Conservation (phyloP, 768 basidiomycete species). For the Favolaschia claudopus region DNA sequence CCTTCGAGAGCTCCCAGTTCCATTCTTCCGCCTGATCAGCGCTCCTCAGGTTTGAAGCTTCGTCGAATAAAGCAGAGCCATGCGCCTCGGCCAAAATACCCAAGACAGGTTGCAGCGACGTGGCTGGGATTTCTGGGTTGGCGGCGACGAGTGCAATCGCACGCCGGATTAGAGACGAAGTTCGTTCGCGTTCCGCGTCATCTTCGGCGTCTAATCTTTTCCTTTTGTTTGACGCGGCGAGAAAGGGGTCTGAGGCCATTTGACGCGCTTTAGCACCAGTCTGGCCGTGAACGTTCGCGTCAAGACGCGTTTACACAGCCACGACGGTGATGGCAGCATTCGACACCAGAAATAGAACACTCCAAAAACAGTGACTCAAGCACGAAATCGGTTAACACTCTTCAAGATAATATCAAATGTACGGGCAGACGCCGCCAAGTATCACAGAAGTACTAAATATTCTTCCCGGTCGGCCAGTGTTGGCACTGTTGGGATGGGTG, state of each 20-base stretch:
- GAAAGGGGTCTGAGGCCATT: background rate
- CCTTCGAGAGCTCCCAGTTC: constrained; percentile 13
- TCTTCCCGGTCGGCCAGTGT: too few species aligned
- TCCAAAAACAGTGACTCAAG: too few species aligned
- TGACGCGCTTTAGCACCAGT: background rate
- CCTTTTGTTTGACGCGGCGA: background rate
- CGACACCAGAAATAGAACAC: too few species aligned
- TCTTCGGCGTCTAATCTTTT: background rate
- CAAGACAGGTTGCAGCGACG: constrained; percentile 1
- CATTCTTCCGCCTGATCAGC: background rate
- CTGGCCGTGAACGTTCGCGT: too few species aligned
- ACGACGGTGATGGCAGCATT: too few species aligned
- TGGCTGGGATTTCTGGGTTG: constrained; percentile 1
- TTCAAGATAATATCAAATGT: too few species aligned
- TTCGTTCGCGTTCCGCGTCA: background rate
- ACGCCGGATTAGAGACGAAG: constrained; percentile 11
- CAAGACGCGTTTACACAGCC: too few species aligned
- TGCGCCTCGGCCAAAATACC: background rate
- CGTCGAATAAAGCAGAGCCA: background rate
- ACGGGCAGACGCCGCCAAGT: too few species aligned
- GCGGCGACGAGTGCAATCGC: constrained; percentile 5
- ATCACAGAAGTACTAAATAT: too few species aligned
- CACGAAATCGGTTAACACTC: too few species aligned
- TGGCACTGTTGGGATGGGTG: too few species aligned
- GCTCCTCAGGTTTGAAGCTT: background rate